Evolutionary conservation across 208 protist species (phyloP).

Genomic region (Wallacemonas sp.): DNA sequence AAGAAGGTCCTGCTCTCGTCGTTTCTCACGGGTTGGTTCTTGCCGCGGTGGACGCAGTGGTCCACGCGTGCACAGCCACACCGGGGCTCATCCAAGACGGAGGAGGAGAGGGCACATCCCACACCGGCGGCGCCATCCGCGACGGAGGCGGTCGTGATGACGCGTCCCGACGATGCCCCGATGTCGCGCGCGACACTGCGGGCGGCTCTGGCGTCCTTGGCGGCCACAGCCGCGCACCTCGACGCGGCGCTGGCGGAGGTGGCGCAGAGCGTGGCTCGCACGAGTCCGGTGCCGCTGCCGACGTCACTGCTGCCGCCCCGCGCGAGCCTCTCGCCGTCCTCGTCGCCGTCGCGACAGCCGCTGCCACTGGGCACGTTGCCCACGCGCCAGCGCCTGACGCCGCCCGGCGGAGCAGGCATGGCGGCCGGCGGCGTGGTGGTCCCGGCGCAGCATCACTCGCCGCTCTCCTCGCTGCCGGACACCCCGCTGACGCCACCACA

Average conservation of each 20-base stretch:
- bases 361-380: too few species aligned
- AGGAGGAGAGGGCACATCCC: background rate
- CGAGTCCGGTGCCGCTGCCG: background rate
- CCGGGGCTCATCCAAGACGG: too few species aligned
- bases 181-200: too few species aligned
- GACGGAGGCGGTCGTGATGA: background rate
- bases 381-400: too few species aligned
- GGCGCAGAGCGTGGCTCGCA: background rate
- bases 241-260: background rate
- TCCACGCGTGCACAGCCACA: background rate
- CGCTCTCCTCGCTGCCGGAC: background rate
- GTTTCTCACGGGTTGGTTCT: slow-evolving; percentile 27
- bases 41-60: slow-evolving; percentile 30
- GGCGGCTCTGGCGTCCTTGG: background rate
- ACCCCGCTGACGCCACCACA: slow-evolving; percentile 6
- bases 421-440: too few species aligned
- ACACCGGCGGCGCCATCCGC: background rate
- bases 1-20: slow-evolving; percentile 23
- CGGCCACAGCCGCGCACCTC: background rate
- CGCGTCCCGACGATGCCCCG: too few species aligned
- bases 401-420: too few species aligned
- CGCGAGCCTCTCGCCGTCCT: background rate
- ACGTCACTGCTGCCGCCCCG: background rate
- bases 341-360: slow-evolving; percentile 5
- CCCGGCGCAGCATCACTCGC: too few species aligned